phyloP scores from a whole-genome alignment of 2,329 filamentous ascomycete genomes.

The Cephalotrichum gorgonifer region DNA sequence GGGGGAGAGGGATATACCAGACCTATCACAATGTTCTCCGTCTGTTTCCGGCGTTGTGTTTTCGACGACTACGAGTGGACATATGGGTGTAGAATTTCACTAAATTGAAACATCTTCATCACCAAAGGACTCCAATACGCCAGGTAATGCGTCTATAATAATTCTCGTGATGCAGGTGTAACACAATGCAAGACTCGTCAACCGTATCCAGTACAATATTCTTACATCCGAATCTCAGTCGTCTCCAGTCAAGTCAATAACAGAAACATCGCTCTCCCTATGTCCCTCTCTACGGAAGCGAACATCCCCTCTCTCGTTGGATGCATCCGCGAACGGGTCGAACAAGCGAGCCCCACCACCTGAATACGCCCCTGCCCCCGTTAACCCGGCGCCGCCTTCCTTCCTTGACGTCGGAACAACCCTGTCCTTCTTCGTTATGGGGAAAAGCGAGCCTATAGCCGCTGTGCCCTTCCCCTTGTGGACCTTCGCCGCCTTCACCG shows the following conservation, averaged over 20 bases:
- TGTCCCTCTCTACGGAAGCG: background rate
- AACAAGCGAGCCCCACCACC: background rate
- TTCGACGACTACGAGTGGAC: too few relatives aligned
- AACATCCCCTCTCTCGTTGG: background rate
- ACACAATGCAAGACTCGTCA: too few relatives aligned
- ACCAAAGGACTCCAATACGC: too few relatives aligned
- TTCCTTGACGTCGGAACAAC: background rate
- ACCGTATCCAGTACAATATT: background rate
- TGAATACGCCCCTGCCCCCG: background rate
- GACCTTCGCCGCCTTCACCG: background rate
- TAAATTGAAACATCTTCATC: too few relatives aligned
- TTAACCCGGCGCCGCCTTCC: background rate
- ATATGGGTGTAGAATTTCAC: too few relatives aligned
- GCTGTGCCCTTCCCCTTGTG: background rate
- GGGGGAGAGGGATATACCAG: too few relatives aligned
- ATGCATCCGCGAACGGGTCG: background rate
- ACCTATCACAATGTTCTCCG: too few relatives aligned
- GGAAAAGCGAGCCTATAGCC: background rate
- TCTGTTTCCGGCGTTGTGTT: too few relatives aligned
- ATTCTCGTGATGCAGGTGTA: background rate
- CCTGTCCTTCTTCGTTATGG: background rate
- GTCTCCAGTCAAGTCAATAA: conserved; percentile 6
- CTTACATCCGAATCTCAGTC: background rate
- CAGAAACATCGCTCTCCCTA: background rate
- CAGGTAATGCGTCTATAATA: too few relatives aligned